phyloP scores from a whole-genome alignment of 202 grass and related monocot genomes.

The Eragrostis tef region DNA sequence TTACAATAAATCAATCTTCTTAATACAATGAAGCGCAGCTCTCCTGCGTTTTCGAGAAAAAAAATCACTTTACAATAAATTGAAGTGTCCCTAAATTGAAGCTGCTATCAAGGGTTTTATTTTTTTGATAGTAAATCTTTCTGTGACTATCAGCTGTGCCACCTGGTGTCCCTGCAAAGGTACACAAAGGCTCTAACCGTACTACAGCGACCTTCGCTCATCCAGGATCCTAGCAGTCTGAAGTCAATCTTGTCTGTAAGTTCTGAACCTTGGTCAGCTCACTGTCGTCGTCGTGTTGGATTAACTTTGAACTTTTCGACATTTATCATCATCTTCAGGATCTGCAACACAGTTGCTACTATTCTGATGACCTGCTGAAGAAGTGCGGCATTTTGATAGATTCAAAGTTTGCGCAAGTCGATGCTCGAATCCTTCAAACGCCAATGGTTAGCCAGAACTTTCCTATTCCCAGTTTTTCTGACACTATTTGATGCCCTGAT shows the following conservation, averaged over 20 bases:
- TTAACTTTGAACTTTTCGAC: too few relatives aligned
- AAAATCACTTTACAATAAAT: too few relatives aligned
- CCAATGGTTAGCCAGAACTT: conserved; percentile 33
- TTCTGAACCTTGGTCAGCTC: background rate
- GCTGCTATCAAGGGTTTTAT: too few relatives aligned
- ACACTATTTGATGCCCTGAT: background rate
- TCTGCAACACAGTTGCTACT: conserved; percentile 42
- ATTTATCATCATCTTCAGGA: background rate
- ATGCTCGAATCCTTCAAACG: conserved; percentile 45
- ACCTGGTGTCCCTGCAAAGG: conserved; percentile 51
- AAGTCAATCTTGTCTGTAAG: conserved; percentile 39
- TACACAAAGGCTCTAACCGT: conserved; percentile 49
- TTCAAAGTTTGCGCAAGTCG: conserved; percentile 41
- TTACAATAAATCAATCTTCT: too few relatives aligned
- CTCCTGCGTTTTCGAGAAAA: too few relatives aligned
- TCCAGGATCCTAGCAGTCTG: conserved; percentile 48
- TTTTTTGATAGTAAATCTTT: background rate
- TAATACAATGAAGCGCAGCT: too few relatives aligned
- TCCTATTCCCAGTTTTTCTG: background rate
- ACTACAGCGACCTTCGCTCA: conserved; percentile 35
- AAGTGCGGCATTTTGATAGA: conserved; percentile 48
- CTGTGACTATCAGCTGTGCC: conserved; percentile 35
- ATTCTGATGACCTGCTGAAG: conserved; percentile 52
- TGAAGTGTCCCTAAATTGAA: too few relatives aligned
- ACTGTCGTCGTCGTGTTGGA: background rate